A percentile compares a stretch with the other conserved stretches of the same genome.
These are phyloP conservation scores for Jamesozyma jinghongensis DNA, from an alignment of 805 yeast species.

Conservation along the genomic window DNA sequence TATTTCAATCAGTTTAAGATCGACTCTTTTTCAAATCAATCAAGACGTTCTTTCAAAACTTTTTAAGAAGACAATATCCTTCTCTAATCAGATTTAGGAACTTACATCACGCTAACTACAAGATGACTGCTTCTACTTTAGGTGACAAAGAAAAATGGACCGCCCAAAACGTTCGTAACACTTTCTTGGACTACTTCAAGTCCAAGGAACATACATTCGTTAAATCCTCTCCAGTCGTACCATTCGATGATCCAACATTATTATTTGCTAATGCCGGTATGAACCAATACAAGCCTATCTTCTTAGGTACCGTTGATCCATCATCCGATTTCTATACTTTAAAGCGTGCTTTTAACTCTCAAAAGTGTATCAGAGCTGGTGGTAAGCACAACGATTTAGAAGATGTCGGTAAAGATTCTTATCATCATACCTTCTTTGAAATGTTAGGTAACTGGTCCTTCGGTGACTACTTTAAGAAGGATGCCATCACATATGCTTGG, in stretches of 20 bases:
- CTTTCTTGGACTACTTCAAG: conserved; percentile 77
- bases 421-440: conserved; percentile 97
- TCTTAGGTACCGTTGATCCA: conserved; percentile 95
- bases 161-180: conserved; percentile 55
- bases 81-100: conserved; percentile 1
- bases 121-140: conserved; percentile 21
- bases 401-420: conserved; percentile 96
- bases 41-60: conserved; percentile 1
- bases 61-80: background rate
- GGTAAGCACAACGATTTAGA: conserved; percentile 98
- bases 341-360: conserved; percentile 90
- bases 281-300: conserved; percentile 98
- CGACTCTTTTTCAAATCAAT: background rate
- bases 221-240: conserved; percentile 90
- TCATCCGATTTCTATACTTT: conserved; percentile 73
- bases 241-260: conserved; percentile 95
- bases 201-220: conserved; percentile 66
- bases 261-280: conserved; percentile 98
- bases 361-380: conserved; percentile 98
- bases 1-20: background rate
- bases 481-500: conserved; percentile 86
- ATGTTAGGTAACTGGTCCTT: conserved; percentile 99
- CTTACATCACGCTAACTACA: background rate
- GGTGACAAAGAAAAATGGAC: conserved; percentile 39
- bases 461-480: conserved; percentile 96